phyloP scores from a whole-genome alignment of 179 eudicot species.

The Silene noctiflora region DNA sequence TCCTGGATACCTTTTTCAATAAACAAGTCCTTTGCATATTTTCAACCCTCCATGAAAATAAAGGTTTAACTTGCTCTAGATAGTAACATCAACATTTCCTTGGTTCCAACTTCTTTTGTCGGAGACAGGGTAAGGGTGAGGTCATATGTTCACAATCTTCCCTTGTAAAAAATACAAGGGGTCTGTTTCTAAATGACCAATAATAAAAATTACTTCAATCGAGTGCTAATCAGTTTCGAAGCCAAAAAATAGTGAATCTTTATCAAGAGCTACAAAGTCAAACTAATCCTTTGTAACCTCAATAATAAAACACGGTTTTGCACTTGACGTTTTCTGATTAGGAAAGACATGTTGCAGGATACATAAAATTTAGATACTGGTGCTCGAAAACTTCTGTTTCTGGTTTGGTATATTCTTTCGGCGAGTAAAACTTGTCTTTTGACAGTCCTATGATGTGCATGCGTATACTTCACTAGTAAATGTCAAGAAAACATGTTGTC shows the following conservation, averaged over 20 bases:
- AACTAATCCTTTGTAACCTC: background rate
- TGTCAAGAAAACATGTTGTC: no score
- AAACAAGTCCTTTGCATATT: background rate
- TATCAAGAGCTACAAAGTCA: background rate
- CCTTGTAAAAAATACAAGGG: background rate
- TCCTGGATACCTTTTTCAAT: background rate
- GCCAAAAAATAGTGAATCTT: no score
- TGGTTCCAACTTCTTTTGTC: background rate
- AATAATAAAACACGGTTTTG: background rate
- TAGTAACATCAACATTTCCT: background rate
- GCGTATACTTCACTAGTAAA: background rate
- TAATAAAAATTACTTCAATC: no score
- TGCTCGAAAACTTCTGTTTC: background rate
- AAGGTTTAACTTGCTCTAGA: background rate
- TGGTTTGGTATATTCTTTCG: background rate
- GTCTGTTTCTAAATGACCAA: background rate
- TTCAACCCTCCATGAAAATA: background rate
- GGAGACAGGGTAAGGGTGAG: background rate
- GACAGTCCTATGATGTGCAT: background rate
- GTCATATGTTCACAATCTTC: no score
- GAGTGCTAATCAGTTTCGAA: background rate
- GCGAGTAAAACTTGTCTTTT: background rate
- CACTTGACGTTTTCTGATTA: background rate
- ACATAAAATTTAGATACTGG: no score
- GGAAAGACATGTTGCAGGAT: background rate